Conservation (phyloP, 495 filamentous ascomycete genomes). For the Penicillium steckii region DNA sequence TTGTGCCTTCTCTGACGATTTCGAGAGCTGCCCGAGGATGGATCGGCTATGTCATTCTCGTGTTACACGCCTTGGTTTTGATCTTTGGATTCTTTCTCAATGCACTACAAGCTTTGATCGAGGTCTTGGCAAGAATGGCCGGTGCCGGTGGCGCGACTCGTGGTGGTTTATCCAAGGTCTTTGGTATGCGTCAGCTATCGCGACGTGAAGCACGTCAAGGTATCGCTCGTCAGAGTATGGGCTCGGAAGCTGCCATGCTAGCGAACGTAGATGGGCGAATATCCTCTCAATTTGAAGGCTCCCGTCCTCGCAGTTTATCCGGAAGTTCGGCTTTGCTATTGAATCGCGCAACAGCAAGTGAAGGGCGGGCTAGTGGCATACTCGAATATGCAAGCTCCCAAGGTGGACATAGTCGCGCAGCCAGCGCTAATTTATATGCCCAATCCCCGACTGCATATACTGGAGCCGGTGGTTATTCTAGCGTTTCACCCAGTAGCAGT, state of each 20-base stretch:
- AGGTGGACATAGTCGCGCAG: conserved; percentile 44
- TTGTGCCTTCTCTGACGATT: conserved; percentile 78
- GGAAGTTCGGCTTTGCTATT: conserved; percentile 78
- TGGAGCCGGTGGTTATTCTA: conserved; percentile 47
- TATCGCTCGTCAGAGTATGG: conserved; percentile 68
- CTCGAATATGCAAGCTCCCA: conserved; percentile 48
- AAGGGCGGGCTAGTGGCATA: conserved; percentile 44
- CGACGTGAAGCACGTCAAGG: conserved; percentile 64
- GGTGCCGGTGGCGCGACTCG: conserved; percentile 80
- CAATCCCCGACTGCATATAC: conserved; percentile 73
- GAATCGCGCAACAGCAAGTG: conserved; percentile 50
- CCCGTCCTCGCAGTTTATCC: conserved; percentile 75
- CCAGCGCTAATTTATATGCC: conserved; percentile 57
- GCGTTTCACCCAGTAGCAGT: conserved; percentile 39
- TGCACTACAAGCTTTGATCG: conserved; percentile 82
- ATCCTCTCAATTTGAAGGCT: conserved; percentile 63
- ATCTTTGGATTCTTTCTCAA: conserved; percentile 95
- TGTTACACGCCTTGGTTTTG: conserved; percentile 82
- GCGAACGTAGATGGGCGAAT: conserved; percentile 61
- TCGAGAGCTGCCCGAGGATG: conserved; percentile 78
- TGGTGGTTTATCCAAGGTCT: conserved; percentile 86
- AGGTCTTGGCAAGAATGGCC: conserved; percentile 75
- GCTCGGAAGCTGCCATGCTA: conserved; percentile 79
- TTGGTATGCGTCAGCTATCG: conserved; percentile 90
- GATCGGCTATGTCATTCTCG: conserved; percentile 90